phyloP scores from a whole-genome alignment of 2,329 filamentous ascomycete species.

The Aurifilum marmelostoma region DNA sequence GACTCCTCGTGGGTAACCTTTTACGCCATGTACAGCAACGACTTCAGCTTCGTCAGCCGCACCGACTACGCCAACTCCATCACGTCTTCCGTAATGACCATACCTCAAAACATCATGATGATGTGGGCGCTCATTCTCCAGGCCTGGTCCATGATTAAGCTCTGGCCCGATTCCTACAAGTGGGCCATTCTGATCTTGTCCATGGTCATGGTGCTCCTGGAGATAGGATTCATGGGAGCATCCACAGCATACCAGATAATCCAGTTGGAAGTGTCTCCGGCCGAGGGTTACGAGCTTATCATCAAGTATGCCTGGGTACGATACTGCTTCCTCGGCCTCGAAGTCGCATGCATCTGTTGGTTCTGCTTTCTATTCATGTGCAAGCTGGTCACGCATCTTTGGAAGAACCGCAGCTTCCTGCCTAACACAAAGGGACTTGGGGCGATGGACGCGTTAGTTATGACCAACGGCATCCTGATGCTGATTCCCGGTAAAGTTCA shows the following conservation, averaged over 20 bases:
- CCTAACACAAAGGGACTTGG: slow-evolving; percentile 46
- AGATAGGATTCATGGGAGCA: slow-evolving; percentile 40
- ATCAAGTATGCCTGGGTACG: slow-evolving; percentile 42
- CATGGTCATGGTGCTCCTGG: slow-evolving; percentile 36
- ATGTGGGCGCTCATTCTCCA: slow-evolving; percentile 55
- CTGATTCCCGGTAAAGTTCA: slow-evolving; percentile 54
- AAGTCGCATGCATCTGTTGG: slow-evolving; percentile 44
- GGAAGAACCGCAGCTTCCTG: slow-evolving; percentile 51
- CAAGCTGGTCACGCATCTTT: slow-evolving; percentile 53
- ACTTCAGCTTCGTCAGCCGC: slow-evolving; percentile 53
- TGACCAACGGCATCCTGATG: slow-evolving; percentile 61
- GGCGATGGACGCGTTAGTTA: slow-evolving; percentile 58
- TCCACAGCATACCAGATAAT: slow-evolving; percentile 43
- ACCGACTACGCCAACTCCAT: slow-evolving; percentile 43
- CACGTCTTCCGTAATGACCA: slow-evolving; percentile 45
- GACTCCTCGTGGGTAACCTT: slow-evolving; percentile 63
- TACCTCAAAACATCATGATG: slow-evolving; percentile 50
- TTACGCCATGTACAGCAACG: slow-evolving; percentile 61
- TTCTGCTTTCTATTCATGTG: slow-evolving; percentile 60
- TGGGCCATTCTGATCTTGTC: slow-evolving; percentile 38
- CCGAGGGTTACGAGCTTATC: slow-evolving; percentile 10
- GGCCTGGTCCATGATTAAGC: slow-evolving; percentile 54
- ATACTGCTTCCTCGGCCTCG: slow-evolving; percentile 40
- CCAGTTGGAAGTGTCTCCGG: slow-evolving; percentile 34
- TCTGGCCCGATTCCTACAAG: slow-evolving; percentile 48